Percentiles rank a stretch among this genome's conserved stretches.
Conservation (phyloP, 495 filamentous ascomycete species). For the Jackrogersella minutella region DNA sequence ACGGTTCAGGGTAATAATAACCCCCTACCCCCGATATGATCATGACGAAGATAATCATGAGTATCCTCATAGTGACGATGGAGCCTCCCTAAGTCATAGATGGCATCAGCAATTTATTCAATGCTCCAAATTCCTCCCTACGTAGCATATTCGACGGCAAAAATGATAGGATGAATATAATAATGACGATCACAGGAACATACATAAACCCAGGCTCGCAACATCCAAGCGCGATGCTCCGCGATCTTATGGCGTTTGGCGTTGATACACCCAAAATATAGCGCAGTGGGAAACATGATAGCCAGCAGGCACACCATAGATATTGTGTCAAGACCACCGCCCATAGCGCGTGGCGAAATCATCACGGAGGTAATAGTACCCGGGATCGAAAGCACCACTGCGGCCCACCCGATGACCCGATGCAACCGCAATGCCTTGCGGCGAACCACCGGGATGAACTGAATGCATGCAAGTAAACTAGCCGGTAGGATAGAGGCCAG, state of each 20-base stretch:
- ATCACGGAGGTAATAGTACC: conserved; percentile 53
- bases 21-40: conserved; percentile 43
- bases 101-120: neutral
- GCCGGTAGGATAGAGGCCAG: conserved; percentile 55
- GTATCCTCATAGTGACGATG: conserved; percentile 58
- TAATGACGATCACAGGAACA: no score
- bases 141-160: neutral
- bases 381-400: conserved; percentile 51
- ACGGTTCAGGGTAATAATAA: conserved; percentile 50
- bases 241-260: conserved; percentile 63
- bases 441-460: conserved; percentile 62
- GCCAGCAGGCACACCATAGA: conserved; percentile 45
- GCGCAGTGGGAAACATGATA: conserved; percentile 46
- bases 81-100: conserved; percentile 43
- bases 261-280: conserved; percentile 55
- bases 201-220: conserved; percentile 58
- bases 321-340: conserved; percentile 55
- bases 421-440: conserved; percentile 56
- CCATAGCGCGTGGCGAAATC: conserved; percentile 54
- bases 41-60: conserved; percentile 49
- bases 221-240: conserved; percentile 65
- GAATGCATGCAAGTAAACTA: conserved; percentile 54
- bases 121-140: neutral
- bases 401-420: conserved; percentile 61
- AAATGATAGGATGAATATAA: neutral